Conservation (phyloP, 495 filamentous ascomycete species). For the Copromyces sp. region DNA sequence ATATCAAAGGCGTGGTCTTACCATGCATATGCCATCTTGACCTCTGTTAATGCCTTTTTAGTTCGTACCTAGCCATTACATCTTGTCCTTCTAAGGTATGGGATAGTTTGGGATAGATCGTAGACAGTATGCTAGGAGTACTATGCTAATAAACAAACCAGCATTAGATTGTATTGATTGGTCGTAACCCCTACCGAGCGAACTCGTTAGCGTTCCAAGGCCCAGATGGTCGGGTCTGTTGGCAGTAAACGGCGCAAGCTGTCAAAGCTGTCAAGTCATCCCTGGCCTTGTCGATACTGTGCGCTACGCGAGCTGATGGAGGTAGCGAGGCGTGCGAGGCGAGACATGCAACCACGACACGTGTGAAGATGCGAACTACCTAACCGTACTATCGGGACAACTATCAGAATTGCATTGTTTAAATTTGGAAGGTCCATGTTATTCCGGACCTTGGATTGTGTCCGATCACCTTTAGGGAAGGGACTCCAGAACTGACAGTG, state of each 20-base stretch:
- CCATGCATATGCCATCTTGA: too few species aligned
- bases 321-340: neutral
- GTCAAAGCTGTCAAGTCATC: neutral
- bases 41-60: too few species aligned
- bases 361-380: neutral
- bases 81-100: too few species aligned
- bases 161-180: neutral
- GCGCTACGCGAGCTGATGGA: neutral
- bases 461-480: neutral
- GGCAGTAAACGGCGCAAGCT: neutral
- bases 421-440: neutral
- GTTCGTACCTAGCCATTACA: too few species aligned
- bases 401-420: neutral
- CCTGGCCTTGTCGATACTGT: neutral
- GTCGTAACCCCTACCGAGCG: neutral
- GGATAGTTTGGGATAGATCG: too few species aligned
- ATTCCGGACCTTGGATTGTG: neutral
- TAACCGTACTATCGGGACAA: neutral
- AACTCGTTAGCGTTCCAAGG: neutral
- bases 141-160: too few species aligned
- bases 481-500: neutral
- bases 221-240: neutral
- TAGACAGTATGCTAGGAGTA: too few species aligned
- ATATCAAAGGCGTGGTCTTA: too few species aligned
- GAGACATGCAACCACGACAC: neutral